Base-by-base conservation (phyloP, 2,329 filamentous ascomycete genomes). In the Ophiognomonia clavigignenti-juglandacearum region DNA sequence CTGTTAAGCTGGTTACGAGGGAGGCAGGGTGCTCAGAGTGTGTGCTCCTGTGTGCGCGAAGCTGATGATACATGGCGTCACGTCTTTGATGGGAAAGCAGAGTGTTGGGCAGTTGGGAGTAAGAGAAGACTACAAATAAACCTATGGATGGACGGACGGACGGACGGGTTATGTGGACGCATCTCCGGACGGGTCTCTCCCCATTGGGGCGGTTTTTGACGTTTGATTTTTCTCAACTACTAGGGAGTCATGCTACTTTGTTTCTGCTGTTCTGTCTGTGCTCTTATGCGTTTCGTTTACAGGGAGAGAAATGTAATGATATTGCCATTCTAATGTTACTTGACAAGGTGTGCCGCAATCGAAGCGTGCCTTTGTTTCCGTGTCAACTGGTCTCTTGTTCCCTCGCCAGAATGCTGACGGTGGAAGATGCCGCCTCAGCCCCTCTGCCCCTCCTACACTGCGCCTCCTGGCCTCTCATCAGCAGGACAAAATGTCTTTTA, bases 1-100 rank as follows among this genome's bases (percentile, higher is more conserved):
- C 73, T 93, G 88, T 71, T 92, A 80, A 74, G 66, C 58, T 57
- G 53, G 53, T 55, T 45, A 22, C 24, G 42, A 31, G 41, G 18
- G 27, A 44, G 38, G 26, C 36, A 32, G 22, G 39, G 29, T 23
- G 31, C n/a, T 35, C 32, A 10, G 14, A 16, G 19, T 19, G 32
- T 53, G 58, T 54, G n/a, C n/a, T n/a, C n/a, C n/a, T n/a, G 59
- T 59, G 59, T 58, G 58, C 57, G 54, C 56, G 58, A 57, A 45
- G 59, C 60, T 53, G 62, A 62, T 58, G 56, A 60, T 63, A 62
- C 52, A 56, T 49, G 56, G 56, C 52, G 56, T 57, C 61, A 61
- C 63, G 61, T 58, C 60, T 57, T 61, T 61, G 61, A 53, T 46
- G 52, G 49, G 50, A 39, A 42, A 32, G 31, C 18, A 38, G 37